Conservation (phyloP, 2,329 filamentous ascomycete species). For the Cyphellophora europaea region DNA sequence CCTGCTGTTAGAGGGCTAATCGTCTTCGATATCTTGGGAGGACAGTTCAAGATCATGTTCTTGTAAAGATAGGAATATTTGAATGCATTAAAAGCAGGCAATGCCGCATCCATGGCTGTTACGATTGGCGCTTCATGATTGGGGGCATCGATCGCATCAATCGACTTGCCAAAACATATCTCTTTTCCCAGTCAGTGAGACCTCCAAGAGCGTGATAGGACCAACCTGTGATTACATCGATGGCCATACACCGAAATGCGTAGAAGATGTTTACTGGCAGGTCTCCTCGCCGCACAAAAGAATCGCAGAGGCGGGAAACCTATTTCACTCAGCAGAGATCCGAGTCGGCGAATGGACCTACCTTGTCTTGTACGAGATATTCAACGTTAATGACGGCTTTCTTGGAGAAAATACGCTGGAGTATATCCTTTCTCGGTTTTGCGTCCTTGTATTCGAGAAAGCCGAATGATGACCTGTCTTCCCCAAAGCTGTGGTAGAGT, state of each 20-base stretch:
- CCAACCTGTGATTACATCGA: constrained; percentile 19
- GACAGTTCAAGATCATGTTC: constrained; percentile 27
- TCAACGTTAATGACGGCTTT: constrained; percentile 14
- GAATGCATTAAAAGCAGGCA: constrained; percentile 14
- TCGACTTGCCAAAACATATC: constrained; percentile 17
- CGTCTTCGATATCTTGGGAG: constrained; percentile 27
- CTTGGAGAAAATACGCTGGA: constrained; percentile 14
- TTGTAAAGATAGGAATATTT: constrained; percentile 23
- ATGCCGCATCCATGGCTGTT: constrained; percentile 16
- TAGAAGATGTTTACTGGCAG: constrained; percentile 13
- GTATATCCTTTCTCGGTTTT: constrained; percentile 17
- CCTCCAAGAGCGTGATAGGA: too few relatives aligned
- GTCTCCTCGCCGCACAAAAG: too few relatives aligned
- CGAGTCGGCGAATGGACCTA: too few relatives aligned
- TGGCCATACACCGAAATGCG: constrained; percentile 17
- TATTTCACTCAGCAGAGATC: neutral
- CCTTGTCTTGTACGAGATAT: constrained; percentile 8
- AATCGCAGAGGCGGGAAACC: constrained; percentile 9
- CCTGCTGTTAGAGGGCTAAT: constrained; percentile 27
- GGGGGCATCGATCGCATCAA: constrained; percentile 16
- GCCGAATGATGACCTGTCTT: constrained; percentile 16
- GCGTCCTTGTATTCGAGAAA: constrained; percentile 15
- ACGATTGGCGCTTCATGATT: constrained; percentile 16
- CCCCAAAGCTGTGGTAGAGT: constrained; percentile 18
- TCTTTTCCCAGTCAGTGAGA: too few relatives aligned